phyloP scores from a whole-genome alignment of 768 basidiomycete species.

The Rhodotorula kratochvilovae region DNA sequence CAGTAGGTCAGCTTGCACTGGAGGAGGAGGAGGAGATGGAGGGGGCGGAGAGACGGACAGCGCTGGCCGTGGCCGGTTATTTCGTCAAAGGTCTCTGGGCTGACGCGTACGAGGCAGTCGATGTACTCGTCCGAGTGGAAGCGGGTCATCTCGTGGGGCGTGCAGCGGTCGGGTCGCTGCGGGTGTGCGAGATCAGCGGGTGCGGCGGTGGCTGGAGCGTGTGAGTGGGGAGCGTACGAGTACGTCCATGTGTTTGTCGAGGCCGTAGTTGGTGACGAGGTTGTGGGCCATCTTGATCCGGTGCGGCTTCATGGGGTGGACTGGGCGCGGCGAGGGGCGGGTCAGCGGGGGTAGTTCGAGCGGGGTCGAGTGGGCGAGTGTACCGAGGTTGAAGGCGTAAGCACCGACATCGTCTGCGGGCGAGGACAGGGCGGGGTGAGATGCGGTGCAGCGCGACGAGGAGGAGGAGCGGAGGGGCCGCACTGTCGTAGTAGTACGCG shows the following conservation, averaged over 20 bases:
- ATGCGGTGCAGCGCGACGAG: background rate
- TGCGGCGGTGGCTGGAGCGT: too few relatives aligned
- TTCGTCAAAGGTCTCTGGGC: conserved; percentile 83
- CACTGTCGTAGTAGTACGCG: conserved; percentile 38
- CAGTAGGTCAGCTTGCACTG: background rate
- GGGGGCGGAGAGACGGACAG: conserved; percentile 56
- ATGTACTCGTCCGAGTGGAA: conserved; percentile 99
- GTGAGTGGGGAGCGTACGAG: conserved; percentile 58
- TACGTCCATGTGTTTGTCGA: conserved; percentile 91
- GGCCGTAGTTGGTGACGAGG: conserved; percentile 79
- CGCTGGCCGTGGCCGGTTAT: conserved; percentile 76
- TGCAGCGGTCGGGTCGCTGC: conserved; percentile 66
- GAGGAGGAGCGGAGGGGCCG: background rate
- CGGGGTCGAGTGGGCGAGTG: background rate
- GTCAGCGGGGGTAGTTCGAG: too few relatives aligned
- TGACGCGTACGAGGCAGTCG: conserved; percentile 79
- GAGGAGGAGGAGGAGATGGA: background rate
- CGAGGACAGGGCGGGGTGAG: background rate
- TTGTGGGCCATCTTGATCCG: conserved; percentile 91
- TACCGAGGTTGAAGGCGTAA: conserved; percentile 39
- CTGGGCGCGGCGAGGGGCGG: conserved; percentile 47
- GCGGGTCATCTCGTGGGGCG: conserved; percentile 72
- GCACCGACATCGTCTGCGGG: conserved; percentile 34
- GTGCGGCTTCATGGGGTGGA: conserved; percentile 95
- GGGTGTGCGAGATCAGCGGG: background rate